These are phyloP conservation scores for Ocimum tenuiflorum DNA, from an alignment of 257 asterid species.

Conservation along the genomic window DNA sequence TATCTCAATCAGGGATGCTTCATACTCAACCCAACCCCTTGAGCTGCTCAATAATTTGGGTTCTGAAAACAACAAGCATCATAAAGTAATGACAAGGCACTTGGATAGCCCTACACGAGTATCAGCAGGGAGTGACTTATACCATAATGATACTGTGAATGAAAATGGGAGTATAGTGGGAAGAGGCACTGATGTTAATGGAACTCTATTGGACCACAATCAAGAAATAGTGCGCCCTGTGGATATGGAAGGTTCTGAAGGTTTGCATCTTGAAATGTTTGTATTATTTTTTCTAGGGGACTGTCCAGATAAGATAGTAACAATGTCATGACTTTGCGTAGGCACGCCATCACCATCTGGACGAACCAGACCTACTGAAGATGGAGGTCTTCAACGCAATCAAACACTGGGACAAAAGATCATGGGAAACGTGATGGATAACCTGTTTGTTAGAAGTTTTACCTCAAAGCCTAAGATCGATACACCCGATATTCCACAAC, in stretches of 20 bases:
- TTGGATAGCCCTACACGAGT: slow-evolving; percentile 38
- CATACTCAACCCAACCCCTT: slow-evolving; percentile 93
- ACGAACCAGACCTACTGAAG: slow-evolving; percentile 41
- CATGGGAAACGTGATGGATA: slow-evolving; percentile 96
- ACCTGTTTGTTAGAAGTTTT: slow-evolving; percentile 69
- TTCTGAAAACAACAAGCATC: slow-evolving; percentile 57
- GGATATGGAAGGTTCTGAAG: slow-evolving; percentile 77
- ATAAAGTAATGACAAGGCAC: slow-evolving; percentile 34
- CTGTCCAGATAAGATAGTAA: background rate
- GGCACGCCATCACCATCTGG: slow-evolving; percentile 89
- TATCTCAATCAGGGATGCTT: slow-evolving; percentile 73
- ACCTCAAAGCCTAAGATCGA: slow-evolving; percentile 59
- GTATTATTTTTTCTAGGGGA: background rate
- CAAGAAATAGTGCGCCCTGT: slow-evolving; percentile 38
- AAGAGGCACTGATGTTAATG: slow-evolving; percentile 30
- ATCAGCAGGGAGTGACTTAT: slow-evolving; percentile 28
- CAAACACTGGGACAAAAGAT: slow-evolving; percentile 92
- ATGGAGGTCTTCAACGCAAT: slow-evolving; percentile 61
- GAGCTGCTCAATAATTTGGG: slow-evolving; percentile 92
- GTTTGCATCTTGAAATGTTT: slow-evolving; percentile 33
- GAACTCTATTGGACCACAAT: slow-evolving; percentile 35
- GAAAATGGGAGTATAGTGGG: slow-evolving; percentile 47
- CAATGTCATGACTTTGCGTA: slow-evolving; percentile 26
- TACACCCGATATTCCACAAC: slow-evolving; percentile 41
- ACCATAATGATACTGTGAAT: slow-evolving; percentile 28